phyloP scores from a whole-genome alignment of 2,329 filamentous ascomycete species.

The Beauveria caledonica region DNA sequence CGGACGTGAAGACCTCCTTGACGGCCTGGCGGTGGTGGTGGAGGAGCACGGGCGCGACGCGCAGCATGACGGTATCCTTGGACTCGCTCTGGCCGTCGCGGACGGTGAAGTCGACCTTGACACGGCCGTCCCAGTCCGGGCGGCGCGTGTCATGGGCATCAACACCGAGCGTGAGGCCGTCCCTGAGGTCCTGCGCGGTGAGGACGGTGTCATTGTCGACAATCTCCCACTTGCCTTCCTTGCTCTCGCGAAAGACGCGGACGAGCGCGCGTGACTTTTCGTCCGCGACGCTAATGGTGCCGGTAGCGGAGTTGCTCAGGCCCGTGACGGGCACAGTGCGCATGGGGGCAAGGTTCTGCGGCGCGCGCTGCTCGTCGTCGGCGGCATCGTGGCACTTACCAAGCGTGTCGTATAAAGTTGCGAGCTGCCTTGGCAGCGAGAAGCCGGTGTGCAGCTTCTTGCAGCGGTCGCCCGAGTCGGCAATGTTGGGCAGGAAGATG shows the following conservation, averaged over 20 bases:
- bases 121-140: conserved; percentile 22
- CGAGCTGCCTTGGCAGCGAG: neutral
- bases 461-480: conserved; percentile 25
- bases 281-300: conserved; percentile 13
- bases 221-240: conserved; percentile 18
- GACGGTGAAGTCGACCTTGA: conserved; percentile 23
- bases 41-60: conserved; percentile 29
- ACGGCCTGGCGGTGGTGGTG: conserved; percentile 29
- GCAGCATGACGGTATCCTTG: conserved; percentile 24
- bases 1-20: conserved; percentile 18
- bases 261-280: conserved; percentile 15
- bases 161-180: conserved; percentile 27
- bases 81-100: conserved; percentile 13
- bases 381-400: conserved; percentile 28
- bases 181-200: conserved; percentile 18
- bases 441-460: conserved; percentile 12
- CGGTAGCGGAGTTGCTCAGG: conserved; percentile 15
- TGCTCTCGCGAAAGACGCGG: conserved; percentile 21
- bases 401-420: conserved; percentile 18
- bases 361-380: conserved; percentile 23
- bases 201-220: conserved; percentile 23
- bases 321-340: conserved; percentile 20
- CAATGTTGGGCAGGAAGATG: conserved; percentile 30
- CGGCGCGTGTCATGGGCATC: conserved; percentile 25
- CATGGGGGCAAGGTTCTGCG: conserved; percentile 25